These are phyloP conservation scores for Schwanniomyces pseudopolymorphus DNA, from an alignment of 805 yeast species.

Conservation along the genomic window DNA sequence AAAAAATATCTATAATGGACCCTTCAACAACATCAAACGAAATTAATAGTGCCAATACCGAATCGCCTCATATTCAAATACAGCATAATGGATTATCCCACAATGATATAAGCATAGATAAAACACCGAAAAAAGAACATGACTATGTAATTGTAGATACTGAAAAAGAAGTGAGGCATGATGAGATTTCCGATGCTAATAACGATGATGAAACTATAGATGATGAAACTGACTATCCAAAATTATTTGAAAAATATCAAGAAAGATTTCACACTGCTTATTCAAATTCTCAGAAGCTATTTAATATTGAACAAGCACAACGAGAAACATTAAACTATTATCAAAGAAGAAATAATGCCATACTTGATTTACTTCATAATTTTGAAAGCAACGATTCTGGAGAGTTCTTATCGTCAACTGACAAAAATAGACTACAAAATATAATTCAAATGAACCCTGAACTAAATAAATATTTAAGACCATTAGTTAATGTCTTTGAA, in stretches of 20 bases:
- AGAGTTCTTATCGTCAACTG: constrained; percentile 5
- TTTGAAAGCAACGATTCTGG: not conserved
- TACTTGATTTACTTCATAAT: constrained; percentile 25
- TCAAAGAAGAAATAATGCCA: constrained; percentile 37
- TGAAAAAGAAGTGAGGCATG: not conserved
- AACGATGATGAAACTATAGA: not conserved
- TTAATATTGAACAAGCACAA: constrained; percentile 32
- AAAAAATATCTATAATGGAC: not conserved
- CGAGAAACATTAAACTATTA: constrained; percentile 33
- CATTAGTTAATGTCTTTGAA: constrained; percentile 12
- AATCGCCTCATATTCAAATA: not conserved
- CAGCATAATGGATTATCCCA: not conserved
- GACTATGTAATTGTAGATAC: not conserved
- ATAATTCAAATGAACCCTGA: constrained; percentile 21
- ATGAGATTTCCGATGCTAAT: not conserved
- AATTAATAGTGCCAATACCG: not conserved
- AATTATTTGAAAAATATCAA: constrained; percentile 26
- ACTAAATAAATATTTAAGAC: constrained; percentile 15
- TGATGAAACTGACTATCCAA: constrained; percentile 17
- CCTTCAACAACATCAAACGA: not conserved
- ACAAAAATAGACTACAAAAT: constrained; percentile 19
- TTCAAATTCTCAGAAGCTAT: constrained; percentile 23
- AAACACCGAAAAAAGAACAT: not conserved
- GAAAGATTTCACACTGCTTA: constrained; percentile 23
- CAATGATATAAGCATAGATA: not conserved